These are phyloP conservation scores for Epichloe aotearoae DNA, from an alignment of 2,329 filamentous ascomycete genomes.

Conservation along the genomic window DNA sequence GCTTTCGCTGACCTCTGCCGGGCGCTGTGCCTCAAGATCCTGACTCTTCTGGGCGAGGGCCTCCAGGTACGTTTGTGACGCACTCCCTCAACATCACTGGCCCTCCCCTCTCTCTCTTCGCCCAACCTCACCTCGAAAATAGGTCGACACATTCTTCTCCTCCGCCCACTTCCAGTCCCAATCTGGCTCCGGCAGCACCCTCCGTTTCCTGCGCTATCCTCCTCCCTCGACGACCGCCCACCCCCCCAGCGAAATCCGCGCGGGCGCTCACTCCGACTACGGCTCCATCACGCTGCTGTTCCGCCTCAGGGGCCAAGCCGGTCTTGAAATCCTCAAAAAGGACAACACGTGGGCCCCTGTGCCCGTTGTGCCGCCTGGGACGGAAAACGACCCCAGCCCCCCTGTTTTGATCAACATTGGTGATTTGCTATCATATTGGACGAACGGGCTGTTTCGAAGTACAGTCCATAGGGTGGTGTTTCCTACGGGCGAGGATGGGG, in stretches of 20 bases:
- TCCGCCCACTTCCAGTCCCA: constrained; percentile 32
- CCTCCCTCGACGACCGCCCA: constrained; percentile 32
- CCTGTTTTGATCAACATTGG: constrained; percentile 73
- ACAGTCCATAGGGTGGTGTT: constrained; percentile 87
- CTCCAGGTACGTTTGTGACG: constrained; percentile 39
- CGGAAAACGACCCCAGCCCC: constrained; percentile 47
- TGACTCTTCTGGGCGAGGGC: constrained; percentile 66
- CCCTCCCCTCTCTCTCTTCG: constrained; percentile 3
- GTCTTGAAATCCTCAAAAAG: constrained; percentile 66
- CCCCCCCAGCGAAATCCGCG: constrained; percentile 53
- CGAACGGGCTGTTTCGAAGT: constrained; percentile 70
- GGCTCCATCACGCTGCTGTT: constrained; percentile 64
- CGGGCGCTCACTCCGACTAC: constrained; percentile 88
- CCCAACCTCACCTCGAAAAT: not conserved
- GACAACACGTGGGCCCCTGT: constrained; percentile 47
- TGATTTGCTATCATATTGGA: constrained; percentile 71
- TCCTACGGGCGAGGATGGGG: constrained; percentile 14
- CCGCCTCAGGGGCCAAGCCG: constrained; percentile 71
- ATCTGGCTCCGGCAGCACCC: constrained; percentile 41
- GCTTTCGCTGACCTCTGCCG: constrained; percentile 61
- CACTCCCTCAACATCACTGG: not conserved
- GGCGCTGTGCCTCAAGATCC: constrained; percentile 55
- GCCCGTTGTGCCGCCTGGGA: constrained; percentile 50
- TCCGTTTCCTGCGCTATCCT: constrained; percentile 64
- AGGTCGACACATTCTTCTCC: constrained; percentile 41